Evolutionary conservation across 352 stramenopile species (phyloP).

Genomic region (Globisporangium lucens): DNA sequence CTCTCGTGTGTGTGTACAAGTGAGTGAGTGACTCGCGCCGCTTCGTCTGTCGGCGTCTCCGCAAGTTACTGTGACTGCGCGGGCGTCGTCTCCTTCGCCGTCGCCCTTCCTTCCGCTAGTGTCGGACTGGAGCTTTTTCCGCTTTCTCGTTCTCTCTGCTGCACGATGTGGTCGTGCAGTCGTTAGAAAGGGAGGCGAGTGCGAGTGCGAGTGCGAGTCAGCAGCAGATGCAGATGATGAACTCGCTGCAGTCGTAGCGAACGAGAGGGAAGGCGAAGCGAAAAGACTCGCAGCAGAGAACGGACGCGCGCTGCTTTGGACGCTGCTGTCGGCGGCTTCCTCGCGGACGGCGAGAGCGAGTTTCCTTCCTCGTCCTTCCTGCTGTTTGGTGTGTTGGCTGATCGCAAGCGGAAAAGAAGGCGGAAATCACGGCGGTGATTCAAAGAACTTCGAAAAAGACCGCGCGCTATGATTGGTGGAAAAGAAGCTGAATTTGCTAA

Average conservation of each 20-base stretch:
- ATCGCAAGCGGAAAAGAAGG: background rate
- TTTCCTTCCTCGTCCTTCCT: background rate
- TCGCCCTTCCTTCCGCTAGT: background rate
- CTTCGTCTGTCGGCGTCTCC: background rate
- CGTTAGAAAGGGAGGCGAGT: background rate
- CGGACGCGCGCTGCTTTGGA: background rate
- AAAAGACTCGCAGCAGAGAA: background rate
- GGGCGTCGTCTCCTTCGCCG: background rate
- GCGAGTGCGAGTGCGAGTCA: background rate
- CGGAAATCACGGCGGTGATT: background rate
- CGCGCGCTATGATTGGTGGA: background rate
- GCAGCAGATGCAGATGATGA: background rate
- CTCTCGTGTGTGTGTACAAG: background rate
- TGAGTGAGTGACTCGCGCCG: background rate
- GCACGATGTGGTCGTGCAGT: background rate
- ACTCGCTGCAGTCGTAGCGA: background rate
- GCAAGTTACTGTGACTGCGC: background rate
- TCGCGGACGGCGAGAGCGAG: background rate
- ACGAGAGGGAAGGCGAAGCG: background rate
- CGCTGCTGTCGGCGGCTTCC: background rate
- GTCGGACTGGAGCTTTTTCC: constrained; percentile 6
- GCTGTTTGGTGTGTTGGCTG: background rate
- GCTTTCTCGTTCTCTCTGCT: background rate
- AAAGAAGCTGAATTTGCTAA: background rate
- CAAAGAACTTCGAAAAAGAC: background rate